phyloP scores from a whole-genome alignment of 2,329 filamentous ascomycete species.

The Ophiostoma fasciatum region DNA sequence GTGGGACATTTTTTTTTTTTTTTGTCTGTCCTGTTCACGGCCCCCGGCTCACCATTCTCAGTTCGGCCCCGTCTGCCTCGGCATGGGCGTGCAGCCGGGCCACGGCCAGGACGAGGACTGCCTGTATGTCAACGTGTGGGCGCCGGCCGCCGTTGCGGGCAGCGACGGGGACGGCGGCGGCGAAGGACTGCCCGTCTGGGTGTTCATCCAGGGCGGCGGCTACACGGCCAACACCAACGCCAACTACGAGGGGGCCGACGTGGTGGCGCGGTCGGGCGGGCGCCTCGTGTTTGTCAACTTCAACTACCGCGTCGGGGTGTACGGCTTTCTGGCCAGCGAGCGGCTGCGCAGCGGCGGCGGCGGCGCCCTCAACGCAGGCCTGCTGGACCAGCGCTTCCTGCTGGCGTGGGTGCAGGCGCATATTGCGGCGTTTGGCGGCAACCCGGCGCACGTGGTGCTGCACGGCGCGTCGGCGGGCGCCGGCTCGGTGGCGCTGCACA shows the following conservation, averaged over 20 bases:
- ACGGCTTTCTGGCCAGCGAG: conserved; percentile 46
- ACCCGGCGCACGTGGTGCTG: conserved; percentile 8
- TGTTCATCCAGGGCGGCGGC: conserved; percentile 36
- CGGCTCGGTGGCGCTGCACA: conserved; percentile 6
- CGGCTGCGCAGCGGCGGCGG: conserved; percentile 40
- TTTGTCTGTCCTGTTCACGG: no score
- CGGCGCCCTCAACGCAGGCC: conserved; percentile 34
- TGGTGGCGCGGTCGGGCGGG: conserved; percentile 23
- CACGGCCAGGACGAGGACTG: conserved; percentile 40
- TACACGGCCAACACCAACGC: conserved; percentile 29
- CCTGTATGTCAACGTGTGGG: conserved; percentile 51
- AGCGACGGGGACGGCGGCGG: no score
- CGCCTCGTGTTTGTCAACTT: conserved; percentile 40
- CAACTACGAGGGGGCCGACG: conserved; percentile 34
- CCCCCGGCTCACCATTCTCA: no score
- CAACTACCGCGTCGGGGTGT: conserved; percentile 46
- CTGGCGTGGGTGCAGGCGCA: conserved; percentile 47
- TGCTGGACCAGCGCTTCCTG: conserved; percentile 46
- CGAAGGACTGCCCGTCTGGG: conserved; percentile 32
- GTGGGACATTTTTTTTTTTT: no score
- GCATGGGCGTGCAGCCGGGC: conserved; percentile 21
- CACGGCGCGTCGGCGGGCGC: conserved; percentile 10
- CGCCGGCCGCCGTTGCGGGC: no score
- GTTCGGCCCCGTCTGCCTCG: conserved; percentile 14
- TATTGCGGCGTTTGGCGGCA: conserved; percentile 23